These are phyloP conservation scores for Evansstolkia leycettana DNA, from an alignment of 495 filamentous ascomycete genomes.

Conservation along the genomic window DNA sequence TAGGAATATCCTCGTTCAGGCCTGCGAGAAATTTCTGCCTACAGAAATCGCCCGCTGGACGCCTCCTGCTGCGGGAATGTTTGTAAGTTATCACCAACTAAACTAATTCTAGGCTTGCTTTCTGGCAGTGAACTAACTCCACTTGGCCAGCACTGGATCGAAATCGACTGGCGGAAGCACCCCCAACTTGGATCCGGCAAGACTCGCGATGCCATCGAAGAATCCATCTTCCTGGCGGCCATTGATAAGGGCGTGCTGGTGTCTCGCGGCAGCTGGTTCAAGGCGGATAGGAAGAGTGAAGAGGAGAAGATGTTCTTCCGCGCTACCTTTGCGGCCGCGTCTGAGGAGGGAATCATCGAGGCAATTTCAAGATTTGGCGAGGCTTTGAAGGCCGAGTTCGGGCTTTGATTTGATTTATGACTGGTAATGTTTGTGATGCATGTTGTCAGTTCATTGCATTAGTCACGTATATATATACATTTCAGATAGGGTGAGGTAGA, in stretches of 20 bases:
- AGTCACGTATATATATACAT: too few species aligned
- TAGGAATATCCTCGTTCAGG: constrained; percentile 62
- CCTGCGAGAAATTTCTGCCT: constrained; percentile 74
- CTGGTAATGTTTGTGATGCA: too few species aligned
- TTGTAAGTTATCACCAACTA: constrained; percentile 45
- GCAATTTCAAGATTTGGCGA: constrained; percentile 66
- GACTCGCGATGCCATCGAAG: constrained; percentile 59
- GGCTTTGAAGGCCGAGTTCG: constrained; percentile 56
- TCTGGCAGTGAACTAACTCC: too few species aligned
- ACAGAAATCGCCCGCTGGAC: constrained; percentile 70
- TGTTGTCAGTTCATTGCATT: too few species aligned
- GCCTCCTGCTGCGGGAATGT: constrained; percentile 88
- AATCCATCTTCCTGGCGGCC: constrained; percentile 65
- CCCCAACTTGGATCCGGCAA: constrained; percentile 44
- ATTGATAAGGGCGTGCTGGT: constrained; percentile 63
- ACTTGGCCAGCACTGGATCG: constrained; percentile 89
- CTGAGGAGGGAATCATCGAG: constrained; percentile 59
- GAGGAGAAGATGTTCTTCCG: constrained; percentile 65
- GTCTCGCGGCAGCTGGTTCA: constrained; percentile 82
- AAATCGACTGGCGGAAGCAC: constrained; percentile 63
- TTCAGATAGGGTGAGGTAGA: too few species aligned
- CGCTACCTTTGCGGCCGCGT: constrained; percentile 76
- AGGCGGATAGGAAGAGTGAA: constrained; percentile 38
- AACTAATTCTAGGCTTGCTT: too few species aligned
- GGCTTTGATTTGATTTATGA: constrained; percentile 10